A percentile compares a stretch with the other conserved stretches of the same genome.
Conservation (phyloP, 2,329 filamentous ascomycete species). For the Colletotrichum caudatum region DNA sequence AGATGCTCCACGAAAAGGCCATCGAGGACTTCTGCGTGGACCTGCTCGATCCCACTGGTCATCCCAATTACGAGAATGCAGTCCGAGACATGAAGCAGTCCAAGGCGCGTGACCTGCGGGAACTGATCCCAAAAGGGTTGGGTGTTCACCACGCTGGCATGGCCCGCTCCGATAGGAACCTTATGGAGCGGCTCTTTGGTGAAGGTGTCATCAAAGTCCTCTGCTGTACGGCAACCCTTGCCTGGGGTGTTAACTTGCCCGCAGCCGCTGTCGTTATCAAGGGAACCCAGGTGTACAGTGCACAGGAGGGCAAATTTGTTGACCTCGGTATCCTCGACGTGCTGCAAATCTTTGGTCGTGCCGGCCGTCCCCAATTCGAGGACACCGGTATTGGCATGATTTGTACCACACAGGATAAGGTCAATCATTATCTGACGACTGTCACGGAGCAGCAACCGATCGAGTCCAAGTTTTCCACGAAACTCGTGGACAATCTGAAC, state of each 20-base stretch:
- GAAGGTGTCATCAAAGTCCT: conserved; percentile 96
- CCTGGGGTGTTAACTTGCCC: conserved; percentile 98
- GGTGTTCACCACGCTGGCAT: conserved; percentile 98
- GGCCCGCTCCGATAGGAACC: conserved; percentile 91
- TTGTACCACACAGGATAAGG: conserved; percentile 93
- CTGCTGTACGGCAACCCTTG: conserved; percentile 96
- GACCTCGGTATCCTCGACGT: conserved; percentile 97
- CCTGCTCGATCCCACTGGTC: conserved; percentile 83
- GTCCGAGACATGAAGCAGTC: conserved; percentile 87
- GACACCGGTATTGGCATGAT: conserved; percentile 99
- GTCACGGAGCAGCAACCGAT: conserved; percentile 97
- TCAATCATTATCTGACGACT: conserved; percentile 90
- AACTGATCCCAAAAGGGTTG: conserved; percentile 89
- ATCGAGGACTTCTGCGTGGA: conserved; percentile 82
- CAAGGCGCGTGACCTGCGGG: conserved; percentile 86
- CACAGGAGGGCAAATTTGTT: conserved; percentile 95
- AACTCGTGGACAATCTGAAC: conserved; percentile 96
- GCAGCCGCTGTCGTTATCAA: conserved; percentile 98
- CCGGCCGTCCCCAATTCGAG: conserved; percentile 96
- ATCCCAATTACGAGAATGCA: conserved; percentile 84
- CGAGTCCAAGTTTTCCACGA: conserved; percentile 94
- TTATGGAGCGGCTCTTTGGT: conserved; percentile 93
- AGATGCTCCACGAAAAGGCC: conserved; percentile 88
- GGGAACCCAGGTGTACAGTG: conserved; percentile 95
- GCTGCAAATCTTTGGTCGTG: conserved; percentile 97